A percentile compares a stretch with the other conserved stretches of the same genome.
phyloP scores from a whole-genome alignment of 1,284 basidiomycete species.

The Malassezia sp. region DNA sequence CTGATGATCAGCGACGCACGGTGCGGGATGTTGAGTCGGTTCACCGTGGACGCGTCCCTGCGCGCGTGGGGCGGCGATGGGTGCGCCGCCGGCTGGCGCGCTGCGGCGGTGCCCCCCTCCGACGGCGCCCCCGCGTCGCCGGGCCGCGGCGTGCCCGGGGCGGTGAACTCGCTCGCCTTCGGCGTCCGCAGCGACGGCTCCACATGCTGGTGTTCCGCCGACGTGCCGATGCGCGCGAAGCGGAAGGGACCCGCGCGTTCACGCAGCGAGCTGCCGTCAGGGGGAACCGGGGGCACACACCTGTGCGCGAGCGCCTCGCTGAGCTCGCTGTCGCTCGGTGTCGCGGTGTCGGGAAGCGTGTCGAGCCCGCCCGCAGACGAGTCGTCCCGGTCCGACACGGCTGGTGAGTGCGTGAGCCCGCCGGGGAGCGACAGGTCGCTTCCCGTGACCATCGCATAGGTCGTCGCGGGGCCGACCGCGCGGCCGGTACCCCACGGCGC shows the following conservation, averaged over 20 bases:
- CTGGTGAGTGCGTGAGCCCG: too few species aligned
- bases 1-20: slow-evolving; percentile 15
- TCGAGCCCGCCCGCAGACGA: too few species aligned
- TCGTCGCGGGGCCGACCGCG: too few species aligned
- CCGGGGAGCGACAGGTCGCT: too few species aligned
- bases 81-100: not conserved
- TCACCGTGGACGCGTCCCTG: not conserved
- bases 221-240: not conserved
- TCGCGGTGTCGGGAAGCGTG: too few species aligned
- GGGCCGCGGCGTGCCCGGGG: not conserved
- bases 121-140: not conserved
- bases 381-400: too few species aligned
- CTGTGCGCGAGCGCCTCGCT: too few species aligned
- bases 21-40: slow-evolving; percentile 1
- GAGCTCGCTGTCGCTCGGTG: too few species aligned
- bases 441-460: not conserved
- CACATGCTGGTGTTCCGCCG: not conserved
- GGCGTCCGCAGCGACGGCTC: slow-evolving; percentile 1
- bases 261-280: too few species aligned
- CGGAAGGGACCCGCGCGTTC: not conserved
- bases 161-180: not conserved
- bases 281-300: too few species aligned
- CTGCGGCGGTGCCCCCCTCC: not conserved
- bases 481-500: too few species aligned
- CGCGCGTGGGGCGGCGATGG: not conserved